Base-by-base conservation (phyloP, 768 basidiomycete genomes). In the Pulveroboletus ravenelii region DNA sequence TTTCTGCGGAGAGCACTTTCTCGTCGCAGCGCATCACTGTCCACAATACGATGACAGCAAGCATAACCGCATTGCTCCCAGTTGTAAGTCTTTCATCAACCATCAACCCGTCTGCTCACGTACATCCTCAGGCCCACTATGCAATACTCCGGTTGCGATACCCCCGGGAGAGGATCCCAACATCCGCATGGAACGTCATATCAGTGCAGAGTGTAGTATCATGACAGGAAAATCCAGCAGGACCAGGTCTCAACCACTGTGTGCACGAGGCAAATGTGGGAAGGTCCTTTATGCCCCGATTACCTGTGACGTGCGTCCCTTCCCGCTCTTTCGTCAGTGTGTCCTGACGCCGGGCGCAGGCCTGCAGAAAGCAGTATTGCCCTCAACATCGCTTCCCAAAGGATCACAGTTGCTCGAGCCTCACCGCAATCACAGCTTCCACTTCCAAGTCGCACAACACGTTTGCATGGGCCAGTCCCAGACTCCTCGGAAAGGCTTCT, bases 1-100 rank as follows among this genome's bases (percentile, higher is more conserved):
- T 0, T 93, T 82, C 71, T 93, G 91, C 58, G 80, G 81, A 37
- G 85, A 89, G 12, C 90, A 93, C 62, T 92, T 84, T 71, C 78
- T 78, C 53, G 85, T 84, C 12, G 71, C 77, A 15, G 75, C 75
- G 2, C 90, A 93, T 60, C 71, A 67, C 34, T 90, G 91, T 62
- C 65, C 77, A 3, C 74, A 84, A 58, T 90, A 84, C 60, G 86
- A 91, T 57, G 81, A 85, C 62, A 72, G 69, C 56, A 82, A 82
- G 62, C 76, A 80, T 54, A 81, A 93, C 53, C 78, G 90, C 9
- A 73, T 92, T 6, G 88, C 87, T 14, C 90, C 90, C 13, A 74
- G 80, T 35, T 91, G 89, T 86, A 59, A 48, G 79, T 73, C 17
- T 15, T 30, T 25, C 31, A 9, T 27, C 31, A 13, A n/a, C 17